Base-by-base conservation (phyloP, 371 early-diverging fungal genomes). In the Mucor saturninus region DNA sequence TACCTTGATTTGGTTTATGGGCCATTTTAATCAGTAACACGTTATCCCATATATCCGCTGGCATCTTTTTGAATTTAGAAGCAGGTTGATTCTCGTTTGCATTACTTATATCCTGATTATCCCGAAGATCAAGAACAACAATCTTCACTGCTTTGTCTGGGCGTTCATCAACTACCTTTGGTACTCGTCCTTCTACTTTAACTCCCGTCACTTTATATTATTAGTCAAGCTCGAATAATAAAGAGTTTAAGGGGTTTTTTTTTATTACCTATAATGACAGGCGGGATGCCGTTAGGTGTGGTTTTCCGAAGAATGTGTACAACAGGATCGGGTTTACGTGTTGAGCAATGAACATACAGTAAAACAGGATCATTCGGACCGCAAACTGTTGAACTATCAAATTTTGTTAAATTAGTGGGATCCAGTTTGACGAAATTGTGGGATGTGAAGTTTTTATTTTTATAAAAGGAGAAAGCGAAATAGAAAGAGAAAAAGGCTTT, bases 191-290 rank as follows among this genome's bases (percentile, higher is more conserved):
- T 31, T 54, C 59, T 38, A 61, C 53, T 45, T 65, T 69, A 11
- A 61, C 54, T 26, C 69, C 69, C 2, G 69, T 69, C 10, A 68
- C 68, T 46, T 15, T 46, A 21, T 15, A 5, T 46, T 21, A 4
- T 21, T 46, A 46, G 8, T 35, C 8, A 35, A 8, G 4, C 35
- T 8, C 35, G 2, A 32, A 32, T n/a, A 52, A 28, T 15, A 8
- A 15, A 21, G 5, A 37, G 15, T 2, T 15, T 49, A 31, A 5
- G 37, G 11, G 11, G 8, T 1, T 54, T 21, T 32, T 9, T 35
- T 31, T 46, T 5, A n/a, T 62, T 74, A 76, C 80, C 73, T 40
- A 76, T 64, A 42, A 79, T 71, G 28, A 76, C 75, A 14, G 80
- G 77, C 2, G 80, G 70, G 38, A 69, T 64, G 1, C 80, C 68